Conservation (phyloP, 1,284 basidiomycete species). For the Butyriboletus regius region DNA sequence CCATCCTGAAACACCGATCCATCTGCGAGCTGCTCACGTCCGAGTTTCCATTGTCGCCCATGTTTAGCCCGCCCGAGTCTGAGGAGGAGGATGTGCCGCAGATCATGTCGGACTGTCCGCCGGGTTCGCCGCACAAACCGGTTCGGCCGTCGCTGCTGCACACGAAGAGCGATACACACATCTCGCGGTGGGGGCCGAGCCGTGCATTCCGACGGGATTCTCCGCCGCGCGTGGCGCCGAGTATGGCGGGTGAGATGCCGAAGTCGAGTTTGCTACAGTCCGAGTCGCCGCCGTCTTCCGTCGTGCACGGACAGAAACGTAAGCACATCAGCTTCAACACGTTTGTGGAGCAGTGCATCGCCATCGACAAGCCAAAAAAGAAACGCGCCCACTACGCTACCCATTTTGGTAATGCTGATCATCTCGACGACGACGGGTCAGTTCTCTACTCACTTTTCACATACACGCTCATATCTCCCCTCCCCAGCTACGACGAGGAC, state of each 20-base stretch:
- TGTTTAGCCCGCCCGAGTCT: conserved; percentile 45
- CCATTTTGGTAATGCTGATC: conserved; percentile 16
- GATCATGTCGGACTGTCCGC: conserved; percentile 18
- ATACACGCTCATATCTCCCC: conserved; percentile 7
- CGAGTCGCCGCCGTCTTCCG: conserved; percentile 15
- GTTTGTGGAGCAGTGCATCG: conserved; percentile 94
- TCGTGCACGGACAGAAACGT: conserved; percentile 46
- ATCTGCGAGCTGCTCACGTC: conserved; percentile 80
- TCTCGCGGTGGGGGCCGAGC: conserved; percentile 49
- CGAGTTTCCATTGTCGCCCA: conserved; percentile 54
- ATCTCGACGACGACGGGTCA: conserved; percentile 56
- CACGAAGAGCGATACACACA: conserved; percentile 78
- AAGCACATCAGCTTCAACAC: conserved; percentile 96
- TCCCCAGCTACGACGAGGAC: conserved; percentile 56
- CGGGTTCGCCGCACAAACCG: conserved; percentile 6
- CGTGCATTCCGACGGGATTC: conserved; percentile 56
- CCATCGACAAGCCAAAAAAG: conserved; percentile 68
- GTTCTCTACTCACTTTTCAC: conserved; percentile 22
- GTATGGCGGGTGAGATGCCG: conserved; percentile 16
- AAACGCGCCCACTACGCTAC: conserved; percentile 10
- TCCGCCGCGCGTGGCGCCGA: conserved; percentile 53
- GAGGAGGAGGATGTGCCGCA: conserved; percentile 28
- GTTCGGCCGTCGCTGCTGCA: conserved; percentile 57
- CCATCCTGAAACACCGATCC: conserved; percentile 93
- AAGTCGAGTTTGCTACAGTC: conserved; percentile 16